A percentile compares a stretch with the other conserved stretches of the same genome.
Evolutionary conservation across 2,329 filamentous ascomycete species (phyloP).

Genomic region (Claviceps digitariae): DNA sequence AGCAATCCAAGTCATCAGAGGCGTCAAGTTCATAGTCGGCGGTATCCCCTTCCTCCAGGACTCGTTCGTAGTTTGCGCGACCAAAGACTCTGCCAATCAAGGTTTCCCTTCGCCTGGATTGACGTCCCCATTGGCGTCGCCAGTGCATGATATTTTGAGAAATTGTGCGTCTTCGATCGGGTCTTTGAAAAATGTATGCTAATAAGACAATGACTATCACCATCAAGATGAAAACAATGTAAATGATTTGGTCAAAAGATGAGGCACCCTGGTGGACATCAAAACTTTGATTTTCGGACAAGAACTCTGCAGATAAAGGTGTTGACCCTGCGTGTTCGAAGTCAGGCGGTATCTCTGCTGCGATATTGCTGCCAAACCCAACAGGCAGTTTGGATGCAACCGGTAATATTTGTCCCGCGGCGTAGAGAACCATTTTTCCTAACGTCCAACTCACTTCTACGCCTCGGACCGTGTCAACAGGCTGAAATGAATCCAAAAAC

Average conservation of each 20-base stretch:
- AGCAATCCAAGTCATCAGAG: slow-evolving; percentile 49
- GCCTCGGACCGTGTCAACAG: slow-evolving; percentile 80
- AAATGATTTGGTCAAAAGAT: neutral
- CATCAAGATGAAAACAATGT: neutral
- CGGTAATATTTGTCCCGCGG: slow-evolving; percentile 72
- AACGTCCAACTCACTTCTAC: slow-evolving; percentile 95
- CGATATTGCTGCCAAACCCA: slow-evolving; percentile 81
- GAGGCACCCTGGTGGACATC: neutral
- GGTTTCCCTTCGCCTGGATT: slow-evolving; percentile 36
- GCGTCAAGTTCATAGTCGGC: slow-evolving; percentile 66
- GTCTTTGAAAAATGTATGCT: slow-evolving; percentile 62
- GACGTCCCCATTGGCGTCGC: slow-evolving; percentile 16
- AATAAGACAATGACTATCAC: slow-evolving; percentile 56
- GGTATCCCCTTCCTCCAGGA: slow-evolving; percentile 67
- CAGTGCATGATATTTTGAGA: slow-evolving; percentile 16
- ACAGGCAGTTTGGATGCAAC: slow-evolving; percentile 51
- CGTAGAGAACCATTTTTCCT: slow-evolving; percentile 92
- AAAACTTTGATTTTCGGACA: slow-evolving; percentile 28
- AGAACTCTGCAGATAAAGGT: slow-evolving; percentile 16
- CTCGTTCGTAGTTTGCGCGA: slow-evolving; percentile 60
- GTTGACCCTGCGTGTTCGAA: slow-evolving; percentile 70
- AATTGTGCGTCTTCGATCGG: slow-evolving; percentile 48
- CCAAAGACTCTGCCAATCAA: slow-evolving; percentile 54
- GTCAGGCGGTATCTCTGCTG: slow-evolving; percentile 50
- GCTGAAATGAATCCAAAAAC: slow-evolving; percentile 76